Percentiles rank a stretch among this genome's conserved stretches.
phyloP scores from a whole-genome alignment of 2,329 filamentous ascomycete species.

The Botryotinia globosa region DNA sequence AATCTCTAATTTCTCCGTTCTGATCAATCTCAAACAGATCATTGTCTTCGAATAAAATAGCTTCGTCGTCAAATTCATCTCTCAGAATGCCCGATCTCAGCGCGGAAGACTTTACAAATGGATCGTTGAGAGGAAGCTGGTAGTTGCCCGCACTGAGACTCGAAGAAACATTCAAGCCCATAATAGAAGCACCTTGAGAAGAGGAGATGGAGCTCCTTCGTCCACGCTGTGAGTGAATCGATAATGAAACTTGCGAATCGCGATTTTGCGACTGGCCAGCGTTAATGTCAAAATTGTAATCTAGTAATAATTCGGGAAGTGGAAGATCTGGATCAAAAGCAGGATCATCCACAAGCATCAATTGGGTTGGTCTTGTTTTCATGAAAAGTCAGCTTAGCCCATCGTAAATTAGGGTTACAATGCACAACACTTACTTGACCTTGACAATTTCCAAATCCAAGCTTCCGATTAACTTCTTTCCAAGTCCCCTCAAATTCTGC shows the following conservation, averaged over 20 bases:
- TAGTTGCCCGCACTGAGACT: conserved; percentile 44
- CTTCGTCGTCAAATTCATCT: conserved; percentile 37
- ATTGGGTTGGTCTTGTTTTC: conserved; percentile 62
- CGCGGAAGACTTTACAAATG: conserved; percentile 37
- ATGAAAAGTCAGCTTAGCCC: not conserved
- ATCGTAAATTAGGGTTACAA: conserved; percentile 8
- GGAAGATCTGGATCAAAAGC: conserved; percentile 68
- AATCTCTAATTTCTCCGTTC: conserved; percentile 56
- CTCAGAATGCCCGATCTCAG: conserved; percentile 37
- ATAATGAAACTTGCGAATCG: conserved; percentile 38
- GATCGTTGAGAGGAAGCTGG: conserved; percentile 33
- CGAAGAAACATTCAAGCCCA: conserved; percentile 49
- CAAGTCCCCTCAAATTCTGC: conserved; percentile 67
- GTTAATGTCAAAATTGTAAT: conserved; percentile 43
- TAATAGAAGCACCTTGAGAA: conserved; percentile 24
- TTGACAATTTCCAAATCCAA: conserved; percentile 62
- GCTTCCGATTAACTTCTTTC: conserved; percentile 54
- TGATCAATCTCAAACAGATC: conserved; percentile 56
- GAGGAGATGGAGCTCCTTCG: conserved; percentile 28
- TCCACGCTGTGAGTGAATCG: conserved; percentile 32
- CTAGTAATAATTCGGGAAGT: conserved; percentile 57
- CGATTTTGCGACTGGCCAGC: conserved; percentile 28
- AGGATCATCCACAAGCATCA: conserved; percentile 79
- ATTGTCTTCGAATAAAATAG: conserved; percentile 37
- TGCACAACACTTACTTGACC: conserved; percentile 55